phyloP scores from a whole-genome alignment of 1,284 basidiomycete genomes.

The Ganoderma boninense region DNA sequence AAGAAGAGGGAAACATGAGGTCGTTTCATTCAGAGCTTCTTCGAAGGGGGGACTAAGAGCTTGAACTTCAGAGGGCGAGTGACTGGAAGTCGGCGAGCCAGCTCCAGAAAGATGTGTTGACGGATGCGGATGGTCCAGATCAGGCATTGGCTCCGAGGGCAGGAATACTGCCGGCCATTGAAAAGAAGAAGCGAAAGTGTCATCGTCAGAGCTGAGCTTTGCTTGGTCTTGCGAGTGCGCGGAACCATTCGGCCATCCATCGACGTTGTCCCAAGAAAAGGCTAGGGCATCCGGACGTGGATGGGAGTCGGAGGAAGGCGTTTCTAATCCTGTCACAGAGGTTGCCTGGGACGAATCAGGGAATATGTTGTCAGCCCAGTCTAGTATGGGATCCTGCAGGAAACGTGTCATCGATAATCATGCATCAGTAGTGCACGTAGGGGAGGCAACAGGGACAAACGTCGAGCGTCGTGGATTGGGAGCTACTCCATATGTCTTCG shows the following conservation, averaged over 20 bases:
- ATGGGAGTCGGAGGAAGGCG: conserved; percentile 10
- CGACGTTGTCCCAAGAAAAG: neutral
- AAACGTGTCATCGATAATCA: conserved; percentile 4
- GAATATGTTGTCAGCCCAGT: conserved; percentile 9
- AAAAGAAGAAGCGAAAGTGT: neutral
- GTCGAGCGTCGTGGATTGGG: conserved; percentile 27
- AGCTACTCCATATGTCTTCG: conserved; percentile 29
- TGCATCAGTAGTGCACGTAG: conserved; percentile 3
- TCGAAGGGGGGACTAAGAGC: conserved; percentile 5
- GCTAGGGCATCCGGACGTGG: conserved; percentile 2
- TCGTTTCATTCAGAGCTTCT: conserved; percentile 11
- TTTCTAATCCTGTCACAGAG: neutral
- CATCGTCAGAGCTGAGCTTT: neutral
- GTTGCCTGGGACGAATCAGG: conserved; percentile 5
- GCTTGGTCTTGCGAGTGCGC: conserved; percentile 1
- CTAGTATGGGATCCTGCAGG: conserved; percentile 18
- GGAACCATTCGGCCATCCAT: conserved; percentile 16
- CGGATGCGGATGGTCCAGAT: neutral
- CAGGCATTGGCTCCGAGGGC: neutral
- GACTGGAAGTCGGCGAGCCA: conserved; percentile 3
- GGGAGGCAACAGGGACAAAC: conserved; percentile 19
- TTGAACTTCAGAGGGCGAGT: conserved; percentile 3
- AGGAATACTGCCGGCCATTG: neutral
- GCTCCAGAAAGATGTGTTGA: neutral
- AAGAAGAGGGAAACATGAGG: conserved; percentile 20